Evolutionary conservation across 2,329 filamentous ascomycete species (phyloP), one percentile per base, ranked within the genome.

Genomic region (Cytospora paraplurivora): DNA sequence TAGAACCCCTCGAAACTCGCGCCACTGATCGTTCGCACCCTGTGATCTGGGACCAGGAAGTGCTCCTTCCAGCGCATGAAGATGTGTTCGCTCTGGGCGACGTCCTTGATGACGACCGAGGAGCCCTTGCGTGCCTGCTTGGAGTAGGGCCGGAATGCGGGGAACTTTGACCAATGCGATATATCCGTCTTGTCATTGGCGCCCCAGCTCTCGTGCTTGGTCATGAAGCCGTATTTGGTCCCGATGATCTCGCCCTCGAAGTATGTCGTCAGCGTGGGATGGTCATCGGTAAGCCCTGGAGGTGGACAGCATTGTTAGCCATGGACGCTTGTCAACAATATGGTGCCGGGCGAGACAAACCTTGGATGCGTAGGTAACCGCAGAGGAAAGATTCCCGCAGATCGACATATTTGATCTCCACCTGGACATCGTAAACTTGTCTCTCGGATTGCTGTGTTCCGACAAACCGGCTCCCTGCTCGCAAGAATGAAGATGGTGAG

Each of bases 61-160:
- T 96, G 93, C 73, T 99, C 95, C 77, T 99, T 99, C 95, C 95
- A 99, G 66, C 95, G 88, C 95, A 99, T 99, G 73, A 97, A 99
- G 37, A 99, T 88, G 74, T 96, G 88, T 70, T 97, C 93, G 67
- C 88, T 84, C 73, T 96, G 90, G 55, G 87, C 85, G 69, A 89
- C 86, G 70, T 96, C 89, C 79, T 88, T 79, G 79, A 87, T 81
- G 80, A 73, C 69, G 34, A 82, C 76, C 27, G 87, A 56, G 81
- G 86, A 75, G 17, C 85, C 84, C 69, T 83, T 87, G 53, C 80
- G 80, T 38, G 82, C 83, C 63, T 82, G 79, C 71, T 85, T 87
- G 52, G 79, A 76, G 64, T 94, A 87, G 1, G 91, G 92, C 60
- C 89, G 86, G 82, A 96, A 98, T 10, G 93, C 90, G 1, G 86